phyloP scores from a whole-genome alignment of 2,329 filamentous ascomycete genomes.

The Ascomycota sp. region DNA sequence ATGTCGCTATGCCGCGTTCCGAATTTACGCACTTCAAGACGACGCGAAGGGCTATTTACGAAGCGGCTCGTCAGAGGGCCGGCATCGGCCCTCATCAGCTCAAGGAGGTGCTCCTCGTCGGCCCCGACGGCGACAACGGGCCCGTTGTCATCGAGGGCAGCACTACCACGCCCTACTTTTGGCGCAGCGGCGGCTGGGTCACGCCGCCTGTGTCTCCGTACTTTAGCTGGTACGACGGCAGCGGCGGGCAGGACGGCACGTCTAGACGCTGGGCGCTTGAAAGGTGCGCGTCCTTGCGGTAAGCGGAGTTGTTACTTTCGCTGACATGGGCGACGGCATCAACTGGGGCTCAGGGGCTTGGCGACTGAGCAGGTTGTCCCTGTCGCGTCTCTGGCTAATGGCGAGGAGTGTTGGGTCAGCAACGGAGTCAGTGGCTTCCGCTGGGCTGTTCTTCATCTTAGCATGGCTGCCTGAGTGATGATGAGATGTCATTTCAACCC shows the following conservation, averaged over 20 bases:
- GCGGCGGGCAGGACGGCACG: constrained; percentile 67
- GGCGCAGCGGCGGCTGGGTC: constrained; percentile 51
- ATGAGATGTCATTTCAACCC: not conserved
- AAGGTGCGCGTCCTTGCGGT: constrained; percentile 25
- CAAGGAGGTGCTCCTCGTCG: constrained; percentile 64
- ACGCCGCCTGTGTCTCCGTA: constrained; percentile 45
- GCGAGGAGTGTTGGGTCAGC: constrained; percentile 72
- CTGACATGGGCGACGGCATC: too few relatives aligned
- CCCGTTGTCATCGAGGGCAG: constrained; percentile 77
- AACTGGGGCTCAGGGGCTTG: constrained; percentile 21
- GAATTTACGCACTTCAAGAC: constrained; percentile 79
- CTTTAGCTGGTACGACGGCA: constrained; percentile 20
- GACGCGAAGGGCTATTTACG: constrained; percentile 51
- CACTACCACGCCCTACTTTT: constrained; percentile 66
- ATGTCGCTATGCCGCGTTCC: constrained; percentile 19
- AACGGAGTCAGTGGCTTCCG: constrained; percentile 72
- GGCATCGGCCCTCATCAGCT: constrained; percentile 27
- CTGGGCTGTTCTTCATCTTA: constrained; percentile 19
- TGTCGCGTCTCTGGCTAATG: constrained; percentile 40
- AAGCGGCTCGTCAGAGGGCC: constrained; percentile 42
- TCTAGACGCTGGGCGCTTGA: constrained; percentile 69
- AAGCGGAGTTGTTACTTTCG: not conserved
- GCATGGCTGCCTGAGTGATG: not conserved
- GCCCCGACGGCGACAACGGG: constrained; percentile 33
- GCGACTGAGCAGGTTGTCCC: constrained; percentile 44